Evolutionary conservation across 2,329 filamentous ascomycete species (phyloP), one percentile per base, ranked within the genome.

Genomic region (Colletotrichum costaricense): DNA sequence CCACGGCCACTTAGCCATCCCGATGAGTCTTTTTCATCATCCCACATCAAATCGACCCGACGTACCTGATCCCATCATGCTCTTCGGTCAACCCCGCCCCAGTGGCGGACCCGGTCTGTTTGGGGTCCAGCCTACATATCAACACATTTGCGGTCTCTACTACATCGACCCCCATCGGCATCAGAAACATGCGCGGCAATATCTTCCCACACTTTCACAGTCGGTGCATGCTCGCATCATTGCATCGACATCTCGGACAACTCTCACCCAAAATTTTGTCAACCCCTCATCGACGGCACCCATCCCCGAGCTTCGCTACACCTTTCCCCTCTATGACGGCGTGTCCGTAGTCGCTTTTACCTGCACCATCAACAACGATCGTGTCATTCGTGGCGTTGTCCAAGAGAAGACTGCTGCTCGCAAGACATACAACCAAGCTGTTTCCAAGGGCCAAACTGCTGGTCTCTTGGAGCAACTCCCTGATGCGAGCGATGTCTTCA

Each of bases 291-390:
- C 73, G 19, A 55, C 74, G 0, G 38, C 57, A 0, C 5, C 74
- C 1, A 75, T 82, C 16, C 75, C 81, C 11, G 81, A 94, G 78
- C 86, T 91, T 19, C 84, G 85, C 16, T 95, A 95, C 79, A 87
- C 87, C 0, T 95, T 95, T 74, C 93, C 93, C 0, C 85, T 95
- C 0, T 93, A 92, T 75, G 92, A 94, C 78, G 93, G 93, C 11
- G 91, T 93, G 19, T 92, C 90, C 7, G 90, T 95, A 0, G 91
- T 92, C 8, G 87, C 84, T 4, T 95, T 95, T 75, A 88, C 85
- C 5, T 94, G 92, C 81, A 88, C 84, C 16, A 86, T 95, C 59
- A 64, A 72, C 54, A 91, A 88, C 42, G 82, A 86, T 38, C 88
- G 90, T 24, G 84, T 89, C 19, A 89, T 94, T 76, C 84, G 85